Percentiles rank a stretch among this genome's conserved stretches.
These are phyloP conservation scores for Monilinia aucupariae DNA, from an alignment of 2,329 filamentous ascomycete species.

Conservation along the genomic window DNA sequence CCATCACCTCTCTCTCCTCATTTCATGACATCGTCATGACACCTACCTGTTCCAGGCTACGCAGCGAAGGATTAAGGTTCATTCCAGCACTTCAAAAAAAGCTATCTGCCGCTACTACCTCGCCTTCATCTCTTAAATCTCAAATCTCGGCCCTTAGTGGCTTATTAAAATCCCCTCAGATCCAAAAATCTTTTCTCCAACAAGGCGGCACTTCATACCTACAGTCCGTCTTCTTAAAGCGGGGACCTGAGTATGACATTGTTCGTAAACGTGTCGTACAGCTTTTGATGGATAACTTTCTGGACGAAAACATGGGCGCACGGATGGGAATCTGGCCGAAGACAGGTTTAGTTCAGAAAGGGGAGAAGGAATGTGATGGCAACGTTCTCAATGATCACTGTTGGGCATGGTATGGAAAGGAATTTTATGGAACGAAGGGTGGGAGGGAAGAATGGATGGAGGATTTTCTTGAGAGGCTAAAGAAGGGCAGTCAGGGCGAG, in stretches of 20 bases:
- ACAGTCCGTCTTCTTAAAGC: slow-evolving; percentile 46
- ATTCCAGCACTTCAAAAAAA: slow-evolving; percentile 28
- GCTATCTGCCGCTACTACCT: slow-evolving; percentile 24
- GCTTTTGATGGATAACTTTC: slow-evolving; percentile 58
- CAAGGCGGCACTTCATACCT: slow-evolving; percentile 50
- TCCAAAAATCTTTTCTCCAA: slow-evolving; percentile 52
- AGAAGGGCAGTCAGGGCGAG: slow-evolving; percentile 19
- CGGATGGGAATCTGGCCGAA: slow-evolving; percentile 51
- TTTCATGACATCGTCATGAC: slow-evolving; percentile 40
- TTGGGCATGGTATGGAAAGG: slow-evolving; percentile 50
- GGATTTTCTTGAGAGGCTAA: slow-evolving; percentile 28
- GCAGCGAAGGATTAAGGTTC: slow-evolving; percentile 20
- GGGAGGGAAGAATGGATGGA: slow-evolving; percentile 25
- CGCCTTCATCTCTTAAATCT: slow-evolving; percentile 32
- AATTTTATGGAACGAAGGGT: slow-evolving; percentile 21
- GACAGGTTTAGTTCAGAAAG: slow-evolving; percentile 21
- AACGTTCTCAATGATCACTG: slow-evolving; percentile 45
- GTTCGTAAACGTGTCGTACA: slow-evolving; percentile 52
- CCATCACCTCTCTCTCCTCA: slow-evolving; percentile 47
- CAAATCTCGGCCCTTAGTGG: slow-evolving; percentile 49
- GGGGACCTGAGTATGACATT: slow-evolving; percentile 45
- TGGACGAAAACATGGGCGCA: slow-evolving; percentile 61
- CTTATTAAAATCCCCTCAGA: slow-evolving; percentile 48
- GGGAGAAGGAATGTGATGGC: slow-evolving; percentile 35
- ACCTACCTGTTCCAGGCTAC: slow-evolving; percentile 25